Evolutionary conservation across 345 rosid genomes (phyloP), one percentile per base, ranked within the genome.

Genomic region (Brassica juncea): DNA sequence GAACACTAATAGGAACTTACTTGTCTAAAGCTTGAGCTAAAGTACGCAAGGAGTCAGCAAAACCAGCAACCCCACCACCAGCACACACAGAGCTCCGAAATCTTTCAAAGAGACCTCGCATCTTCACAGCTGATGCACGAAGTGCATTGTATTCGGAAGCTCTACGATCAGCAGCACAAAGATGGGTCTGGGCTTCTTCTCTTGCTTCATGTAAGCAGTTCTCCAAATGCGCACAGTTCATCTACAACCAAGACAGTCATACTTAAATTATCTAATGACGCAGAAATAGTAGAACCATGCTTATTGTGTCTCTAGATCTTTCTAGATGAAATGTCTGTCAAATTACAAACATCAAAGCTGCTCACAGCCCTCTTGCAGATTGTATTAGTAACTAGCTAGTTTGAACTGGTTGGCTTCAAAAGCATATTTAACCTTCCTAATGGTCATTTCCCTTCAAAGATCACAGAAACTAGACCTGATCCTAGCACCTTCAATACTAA

Each of bases 151-250:
- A 96, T 82, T 96, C 94, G 2, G 94, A 88, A 68, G 99, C 94
- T 78, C 95, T 90, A 73, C 93, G 72, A 63, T 92, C 97, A 80
- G 98, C 97, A 8, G 95, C 95, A 81, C 97, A 96, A 6, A 92
- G 97, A 86, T 92, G 90, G 70, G 97, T 93, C 77, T 96, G 98
- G 37, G 97, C 98, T 86, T 93, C 99, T 83, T 96, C 91, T 83
- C 99, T 92, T 79, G 97, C 98, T 82, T 96, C 98, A 83, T 96
- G 98, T 86, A 96, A 87, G 83, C 95, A 90, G 80, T 90, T 96
- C 86, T 96, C 99, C 82, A 96, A 84, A 88, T 90, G 98, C 52
- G 93, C 99, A 81, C 98, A 90, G 71, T 96, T 96, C 97, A 96
- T 92, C 98, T 96, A 88, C 84, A 81, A 15, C 44, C 83, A 75